Base-by-base conservation (phyloP, 2,329 filamentous ascomycete species). In the Xylaria hypoxylon region DNA sequence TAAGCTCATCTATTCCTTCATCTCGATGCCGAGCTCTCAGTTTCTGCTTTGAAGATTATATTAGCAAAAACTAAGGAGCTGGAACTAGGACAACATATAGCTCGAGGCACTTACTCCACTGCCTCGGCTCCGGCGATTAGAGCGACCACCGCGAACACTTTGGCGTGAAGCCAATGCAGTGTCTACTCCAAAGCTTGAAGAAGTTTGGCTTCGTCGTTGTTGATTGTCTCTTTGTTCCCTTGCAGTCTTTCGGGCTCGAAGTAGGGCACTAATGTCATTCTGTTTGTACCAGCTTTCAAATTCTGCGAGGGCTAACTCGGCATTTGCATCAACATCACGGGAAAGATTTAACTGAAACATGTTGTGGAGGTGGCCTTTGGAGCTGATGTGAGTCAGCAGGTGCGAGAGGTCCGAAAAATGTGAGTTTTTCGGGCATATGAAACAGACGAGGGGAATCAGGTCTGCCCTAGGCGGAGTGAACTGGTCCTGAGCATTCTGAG, bases 321-420 rank as follows among this genome's bases (percentile, higher is more conserved):
- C 89, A n/a, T 81, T 81, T n/a, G 84, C 79, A 67, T 96, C 91
- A 51, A 87, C 84, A 60, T 88, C 86, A 62, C 90, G 87, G 64
- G 87, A 88, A 71, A 97, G 87, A 73, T 93, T 90, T 59, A 93
- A 85, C 75, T 93, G 93, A 81, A 94, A 96, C 74, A 92, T 89
- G 76, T 93, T 87, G 66, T 93, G 90, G 38, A 97, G 83, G 77
- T 98, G 95, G n/a, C 92, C 91, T 77, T 97, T 97, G 70, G 94
- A 97, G 66, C 92, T 89, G 68, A 97, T 88, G 77, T 98, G 95
- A 13, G 95, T 98, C 76, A 98, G 87, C 42, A 97, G 84, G 79
- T 97, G 95, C 38, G 94, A 97, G 50, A 94, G 85, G 79, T 98
- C 95, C 62, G 93, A 97, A 80, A 97, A 97, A 33, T 81, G 87